A percentile compares a stretch with the other conserved stretches of the same genome.
Evolutionary conservation across 768 basidiomycete genomes (phyloP).

Genomic region (Asterophora parasitica): DNA sequence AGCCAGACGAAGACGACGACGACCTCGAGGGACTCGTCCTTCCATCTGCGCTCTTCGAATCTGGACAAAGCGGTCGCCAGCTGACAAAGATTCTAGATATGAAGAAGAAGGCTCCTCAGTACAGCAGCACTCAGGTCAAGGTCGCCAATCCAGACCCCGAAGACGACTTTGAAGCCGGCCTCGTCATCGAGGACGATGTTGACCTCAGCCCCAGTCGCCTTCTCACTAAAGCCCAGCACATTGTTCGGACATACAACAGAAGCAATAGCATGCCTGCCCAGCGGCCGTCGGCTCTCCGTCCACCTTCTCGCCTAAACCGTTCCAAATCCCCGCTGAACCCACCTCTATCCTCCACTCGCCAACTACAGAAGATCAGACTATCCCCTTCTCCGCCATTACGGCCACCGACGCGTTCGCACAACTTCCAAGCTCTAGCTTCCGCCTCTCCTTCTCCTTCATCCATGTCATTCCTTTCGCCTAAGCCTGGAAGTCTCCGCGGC

Average conservation of each 20-base stretch:
- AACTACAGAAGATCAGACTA: slow-evolving; percentile 61
- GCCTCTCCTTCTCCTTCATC: slow-evolving; percentile 46
- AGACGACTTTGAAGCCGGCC: slow-evolving; percentile 82
- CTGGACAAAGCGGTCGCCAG: slow-evolving; percentile 52
- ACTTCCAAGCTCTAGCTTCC: slow-evolving; percentile 53
- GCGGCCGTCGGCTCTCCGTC: slow-evolving; percentile 46
- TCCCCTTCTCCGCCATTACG: slow-evolving; percentile 67
- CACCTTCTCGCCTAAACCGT: slow-evolving; percentile 62
- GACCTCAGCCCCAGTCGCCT: slow-evolving; percentile 80
- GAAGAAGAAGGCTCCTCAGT: slow-evolving; percentile 53
- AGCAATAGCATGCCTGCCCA: slow-evolving; percentile 59
- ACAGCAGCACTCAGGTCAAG: slow-evolving; percentile 35
- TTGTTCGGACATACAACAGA: slow-evolving; percentile 41
- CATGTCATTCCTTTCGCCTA: slow-evolving; percentile 57
- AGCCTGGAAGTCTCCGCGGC: slow-evolving; percentile 71
- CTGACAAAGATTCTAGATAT: slow-evolving; percentile 47
- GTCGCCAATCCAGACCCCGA: slow-evolving; percentile 61
- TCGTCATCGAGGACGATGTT: slow-evolving; percentile 77
- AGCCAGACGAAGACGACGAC: slow-evolving; percentile 65
- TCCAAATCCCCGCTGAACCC: slow-evolving; percentile 71
- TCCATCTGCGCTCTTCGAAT: slow-evolving; percentile 71
- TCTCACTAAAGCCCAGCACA: slow-evolving; percentile 42
- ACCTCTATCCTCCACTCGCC: slow-evolving; percentile 63
- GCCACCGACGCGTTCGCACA: slow-evolving; percentile 53
- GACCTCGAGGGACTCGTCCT: slow-evolving; percentile 80